Conservation (phyloP, 75 land plant genomes). For the Selaginella tamariscina region DNA sequence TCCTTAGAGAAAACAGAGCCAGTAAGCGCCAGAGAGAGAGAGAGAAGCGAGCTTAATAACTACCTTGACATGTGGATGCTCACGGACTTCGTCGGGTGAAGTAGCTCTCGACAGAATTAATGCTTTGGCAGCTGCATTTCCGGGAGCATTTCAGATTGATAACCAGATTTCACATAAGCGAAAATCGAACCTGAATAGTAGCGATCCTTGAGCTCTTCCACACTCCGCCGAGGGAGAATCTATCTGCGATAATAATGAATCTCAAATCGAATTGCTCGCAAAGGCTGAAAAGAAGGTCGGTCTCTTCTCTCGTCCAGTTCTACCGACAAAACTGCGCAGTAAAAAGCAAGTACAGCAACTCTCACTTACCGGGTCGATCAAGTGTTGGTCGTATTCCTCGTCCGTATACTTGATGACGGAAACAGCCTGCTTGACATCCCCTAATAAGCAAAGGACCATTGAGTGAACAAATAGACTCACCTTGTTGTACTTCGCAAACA, state of each 20-base stretch:
- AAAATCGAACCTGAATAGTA: constrained; percentile 47
- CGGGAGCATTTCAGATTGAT: background rate
- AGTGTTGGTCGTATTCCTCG: background rate
- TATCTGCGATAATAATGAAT: constrained; percentile 9
- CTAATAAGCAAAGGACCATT: background rate
- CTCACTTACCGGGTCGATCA: constrained; percentile 44
- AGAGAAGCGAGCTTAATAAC: no score
- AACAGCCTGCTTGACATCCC: constrained; percentile 33
- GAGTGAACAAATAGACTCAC: constrained; percentile 21
- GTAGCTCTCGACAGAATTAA: background rate
- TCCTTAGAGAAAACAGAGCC: no score
- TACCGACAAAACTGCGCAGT: background rate
- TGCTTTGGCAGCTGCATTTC: background rate
- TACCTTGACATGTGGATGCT: background rate
- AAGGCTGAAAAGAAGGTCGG: constrained; percentile 1
- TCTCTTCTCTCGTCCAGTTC: constrained; percentile 1
- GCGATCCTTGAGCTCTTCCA: constrained; percentile 9
- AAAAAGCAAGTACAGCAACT: background rate
- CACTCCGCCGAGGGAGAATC: background rate
- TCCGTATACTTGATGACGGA: background rate
- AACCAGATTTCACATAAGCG: background rate
- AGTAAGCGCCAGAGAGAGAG: no score
- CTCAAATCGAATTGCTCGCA: constrained; percentile 10
- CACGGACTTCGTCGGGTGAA: background rate
- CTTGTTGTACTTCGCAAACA: constrained; percentile 93